phyloP scores from a whole-genome alignment of 345 rosid genomes.

The Murraya paniculata region DNA sequence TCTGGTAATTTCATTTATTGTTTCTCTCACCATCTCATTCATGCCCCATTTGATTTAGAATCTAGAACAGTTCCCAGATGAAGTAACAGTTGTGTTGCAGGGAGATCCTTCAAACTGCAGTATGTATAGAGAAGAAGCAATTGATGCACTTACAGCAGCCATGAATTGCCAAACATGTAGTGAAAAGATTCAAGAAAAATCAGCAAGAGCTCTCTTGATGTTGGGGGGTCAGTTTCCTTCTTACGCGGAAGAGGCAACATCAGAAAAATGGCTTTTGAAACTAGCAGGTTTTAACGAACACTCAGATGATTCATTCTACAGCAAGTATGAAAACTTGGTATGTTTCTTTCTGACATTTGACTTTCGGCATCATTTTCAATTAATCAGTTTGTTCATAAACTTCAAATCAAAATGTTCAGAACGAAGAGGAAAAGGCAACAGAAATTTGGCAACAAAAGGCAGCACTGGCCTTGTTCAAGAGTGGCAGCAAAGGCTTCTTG shows the following conservation, averaged over 20 bases:
- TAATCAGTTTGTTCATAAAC: not conserved
- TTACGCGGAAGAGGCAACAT: conserved; percentile 26
- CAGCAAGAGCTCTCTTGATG: conserved; percentile 51
- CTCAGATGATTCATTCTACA: conserved; percentile 18
- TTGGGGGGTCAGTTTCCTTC: conserved; percentile 44
- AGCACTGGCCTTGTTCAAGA: conserved; percentile 39
- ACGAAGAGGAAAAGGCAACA: conserved; percentile 41
- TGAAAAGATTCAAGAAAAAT: conserved; percentile 48
- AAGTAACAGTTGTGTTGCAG: conserved; percentile 42
- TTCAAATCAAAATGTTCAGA: conserved; percentile 23
- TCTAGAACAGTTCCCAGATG: conserved; percentile 20
- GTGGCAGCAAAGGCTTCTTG: conserved; percentile 35
- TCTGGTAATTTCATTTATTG: conserved; percentile 35
- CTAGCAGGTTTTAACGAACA: conserved; percentile 30
- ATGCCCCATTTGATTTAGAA: not conserved
- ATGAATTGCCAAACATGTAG: conserved; percentile 33
- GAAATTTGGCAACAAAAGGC: conserved; percentile 47
- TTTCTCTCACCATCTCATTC: not conserved
- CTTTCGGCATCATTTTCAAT: too few species aligned
- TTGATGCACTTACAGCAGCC: conserved; percentile 43
- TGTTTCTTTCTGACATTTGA: not conserved
- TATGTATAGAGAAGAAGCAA: conserved; percentile 58
- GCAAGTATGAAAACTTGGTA: conserved; percentile 34
- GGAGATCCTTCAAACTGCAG: conserved; percentile 49
- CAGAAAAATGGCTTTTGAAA: conserved; percentile 43